Conservation (phyloP, 805 yeast genomes). For the Hanseniaspora singularis region DNA sequence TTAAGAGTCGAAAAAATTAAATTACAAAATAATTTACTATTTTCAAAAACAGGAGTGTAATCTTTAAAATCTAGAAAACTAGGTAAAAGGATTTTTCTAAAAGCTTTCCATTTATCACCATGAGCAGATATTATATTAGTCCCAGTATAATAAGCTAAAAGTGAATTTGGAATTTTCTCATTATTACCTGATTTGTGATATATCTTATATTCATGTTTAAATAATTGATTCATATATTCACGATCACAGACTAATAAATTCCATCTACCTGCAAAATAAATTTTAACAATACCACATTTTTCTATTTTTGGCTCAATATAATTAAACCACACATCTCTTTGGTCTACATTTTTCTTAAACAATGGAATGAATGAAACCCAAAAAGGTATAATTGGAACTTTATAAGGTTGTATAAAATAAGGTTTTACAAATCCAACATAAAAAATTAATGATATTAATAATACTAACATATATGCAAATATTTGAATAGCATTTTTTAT, state of each 20-base stretch:
- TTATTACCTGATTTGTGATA: slow-evolving; percentile 53
- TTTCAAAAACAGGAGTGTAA: slow-evolving; percentile 28
- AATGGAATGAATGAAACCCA: slow-evolving; percentile 41
- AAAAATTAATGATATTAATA: neutral
- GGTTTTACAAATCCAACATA: slow-evolving; percentile 33
- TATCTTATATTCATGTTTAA: slow-evolving; percentile 35
- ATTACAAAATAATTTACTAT: slow-evolving; percentile 29
- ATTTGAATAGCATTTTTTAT: too few species aligned
- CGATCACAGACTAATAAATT: slow-evolving; percentile 44
- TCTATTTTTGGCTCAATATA: slow-evolving; percentile 38
- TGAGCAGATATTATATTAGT: slow-evolving; percentile 51
- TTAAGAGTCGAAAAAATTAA: slow-evolving; percentile 19
- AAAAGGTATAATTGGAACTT: slow-evolving; percentile 53
- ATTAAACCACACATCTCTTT: slow-evolving; percentile 34
- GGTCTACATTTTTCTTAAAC: slow-evolving; percentile 29
- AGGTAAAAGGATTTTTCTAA: slow-evolving; percentile 35
- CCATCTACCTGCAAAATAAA: slow-evolving; percentile 53
- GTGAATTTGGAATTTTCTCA: slow-evolving; percentile 44
- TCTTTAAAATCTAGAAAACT: slow-evolving; percentile 40
- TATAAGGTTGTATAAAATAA: slow-evolving; percentile 34
- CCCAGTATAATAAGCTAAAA: slow-evolving; percentile 44
- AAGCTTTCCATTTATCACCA: slow-evolving; percentile 40
- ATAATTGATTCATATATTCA: slow-evolving; percentile 34
- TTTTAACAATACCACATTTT: slow-evolving; percentile 45
- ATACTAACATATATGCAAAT: too few species aligned